phyloP scores from a whole-genome alignment of 2,329 filamentous ascomycete species.

The Fusarium guadeloupense region DNA sequence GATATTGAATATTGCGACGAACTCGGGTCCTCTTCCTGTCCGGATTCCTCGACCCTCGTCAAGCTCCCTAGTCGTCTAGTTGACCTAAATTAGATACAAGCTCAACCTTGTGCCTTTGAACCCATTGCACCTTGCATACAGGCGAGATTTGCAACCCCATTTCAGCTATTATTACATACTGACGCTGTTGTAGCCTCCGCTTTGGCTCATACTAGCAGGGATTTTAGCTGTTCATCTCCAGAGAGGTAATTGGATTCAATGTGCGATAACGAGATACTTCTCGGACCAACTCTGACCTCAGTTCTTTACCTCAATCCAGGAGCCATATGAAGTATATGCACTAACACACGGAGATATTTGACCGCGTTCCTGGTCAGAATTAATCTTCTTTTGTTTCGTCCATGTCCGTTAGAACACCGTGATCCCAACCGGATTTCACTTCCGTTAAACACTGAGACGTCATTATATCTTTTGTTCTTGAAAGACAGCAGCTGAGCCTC shows the following conservation, averaged over 20 bases:
- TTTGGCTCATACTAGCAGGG: constrained; percentile 36
- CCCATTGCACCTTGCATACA: constrained; percentile 35
- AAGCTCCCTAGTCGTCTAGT: constrained; percentile 2
- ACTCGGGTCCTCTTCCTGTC: background rate
- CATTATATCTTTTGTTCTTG: constrained; percentile 9
- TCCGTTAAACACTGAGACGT: constrained; percentile 20
- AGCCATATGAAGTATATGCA: constrained; percentile 18
- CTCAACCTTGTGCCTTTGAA: constrained; percentile 24
- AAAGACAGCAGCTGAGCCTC: constrained; percentile 13
- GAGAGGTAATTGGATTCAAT: constrained; percentile 9
- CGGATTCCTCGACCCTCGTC: background rate
- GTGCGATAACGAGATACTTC: constrained; percentile 21
- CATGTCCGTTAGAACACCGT: constrained; percentile 17
- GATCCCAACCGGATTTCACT: constrained; percentile 14
- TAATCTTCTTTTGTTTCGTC: constrained; percentile 36
- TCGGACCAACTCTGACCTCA: background rate
- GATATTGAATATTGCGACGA: no score
- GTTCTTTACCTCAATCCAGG: background rate
- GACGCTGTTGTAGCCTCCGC: constrained; percentile 33
- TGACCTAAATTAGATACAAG: constrained; percentile 21
- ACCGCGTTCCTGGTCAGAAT: constrained; percentile 24
- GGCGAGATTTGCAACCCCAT: constrained; percentile 41
- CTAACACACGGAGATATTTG: constrained; percentile 32
- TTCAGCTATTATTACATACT: constrained; percentile 20
- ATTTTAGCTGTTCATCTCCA: constrained; percentile 11